Base-by-base conservation (phyloP, 2,329 filamentous ascomycete species). In the Colletotrichum sublineola region DNA sequence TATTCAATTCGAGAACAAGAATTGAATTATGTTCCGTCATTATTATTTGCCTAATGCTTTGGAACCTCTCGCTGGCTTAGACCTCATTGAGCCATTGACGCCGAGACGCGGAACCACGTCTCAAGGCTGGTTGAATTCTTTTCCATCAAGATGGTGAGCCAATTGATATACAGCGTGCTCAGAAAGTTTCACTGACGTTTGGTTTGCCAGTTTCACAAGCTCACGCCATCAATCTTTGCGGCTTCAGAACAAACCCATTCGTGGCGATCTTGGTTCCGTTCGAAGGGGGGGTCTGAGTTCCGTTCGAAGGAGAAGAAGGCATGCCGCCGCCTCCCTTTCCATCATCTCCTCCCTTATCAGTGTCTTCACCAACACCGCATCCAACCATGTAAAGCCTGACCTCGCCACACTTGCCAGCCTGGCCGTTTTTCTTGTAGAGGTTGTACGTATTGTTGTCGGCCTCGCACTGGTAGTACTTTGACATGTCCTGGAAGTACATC, bases 381-480 rank as follows among this genome's bases (percentile, higher is more conserved):
- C 53, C 63, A 14, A 36, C 52, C 36, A 46, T 53, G 36, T 78
- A 79, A 52, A 90, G 79, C 5, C 80, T 84, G 68, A 90, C 82
- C 67, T 84, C 76, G 14, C 85, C 83, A 74, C 89, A 91, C 74
- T 87, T 84, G 8, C 64, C 69, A 11, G 74, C 80, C 58, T 76
- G 74, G 48, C 79, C 87, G 78, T 74, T 81, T 76, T 73, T 76
- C 40, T 76, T 83, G 79, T 91, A 91, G 73, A 91, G 79, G 75
- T 91, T 90, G 80, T 84, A 89, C 69, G 88, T 86, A 53, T 84
- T 84, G 36, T 84, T 77, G 67, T 87, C 84, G 3, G 89, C 90
- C 38, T 87, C 85, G 77, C 91, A 93, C 55, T 89, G 86, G 77
- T 87, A 89, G 79, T 93, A 93, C 38, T 81, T 81, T 3, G 82